Conservation (phyloP, 371 early-diverging fungal genomes). For the Rhizopus arrhizus region DNA sequence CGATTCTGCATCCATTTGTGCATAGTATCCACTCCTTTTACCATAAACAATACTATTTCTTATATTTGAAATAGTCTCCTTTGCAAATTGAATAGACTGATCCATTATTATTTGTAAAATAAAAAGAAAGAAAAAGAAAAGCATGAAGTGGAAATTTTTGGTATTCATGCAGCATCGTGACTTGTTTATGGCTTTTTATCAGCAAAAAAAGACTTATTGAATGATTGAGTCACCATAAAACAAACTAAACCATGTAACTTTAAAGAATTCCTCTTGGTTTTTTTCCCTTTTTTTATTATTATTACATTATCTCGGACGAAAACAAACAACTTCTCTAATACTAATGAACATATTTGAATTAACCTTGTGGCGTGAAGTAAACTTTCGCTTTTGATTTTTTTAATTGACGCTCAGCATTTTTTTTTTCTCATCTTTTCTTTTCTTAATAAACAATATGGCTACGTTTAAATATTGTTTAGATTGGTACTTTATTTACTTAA, state of each 20-base stretch:
- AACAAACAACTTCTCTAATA: no score
- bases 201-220: no score
- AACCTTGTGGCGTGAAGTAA: no score
- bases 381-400: neutral
- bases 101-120: slow-evolving; percentile 23
- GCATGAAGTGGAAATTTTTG: slow-evolving; percentile 3
- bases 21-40: slow-evolving; percentile 35
- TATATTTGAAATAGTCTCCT: slow-evolving; percentile 27
- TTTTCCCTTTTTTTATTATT: no score
- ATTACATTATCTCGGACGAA: no score
- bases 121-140: slow-evolving; percentile 7
- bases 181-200: neutral
- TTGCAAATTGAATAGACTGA: slow-evolving; percentile 35
- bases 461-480: slow-evolving; percentile 75
- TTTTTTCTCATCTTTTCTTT: slow-evolving; percentile 7
- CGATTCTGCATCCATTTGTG: slow-evolving; percentile 49
- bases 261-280: no score
- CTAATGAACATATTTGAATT: no score
- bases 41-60: slow-evolving; percentile 32
- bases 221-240: no score
- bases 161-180: slow-evolving; percentile 18
- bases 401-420: neutral
- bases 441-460: slow-evolving; percentile 52
- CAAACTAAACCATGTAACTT: no score
- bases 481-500: slow-evolving; percentile 50